These are phyloP conservation scores for Closterium sp. DNA, from an alignment of 139 green algal genomes.

Conservation along the genomic window DNA sequence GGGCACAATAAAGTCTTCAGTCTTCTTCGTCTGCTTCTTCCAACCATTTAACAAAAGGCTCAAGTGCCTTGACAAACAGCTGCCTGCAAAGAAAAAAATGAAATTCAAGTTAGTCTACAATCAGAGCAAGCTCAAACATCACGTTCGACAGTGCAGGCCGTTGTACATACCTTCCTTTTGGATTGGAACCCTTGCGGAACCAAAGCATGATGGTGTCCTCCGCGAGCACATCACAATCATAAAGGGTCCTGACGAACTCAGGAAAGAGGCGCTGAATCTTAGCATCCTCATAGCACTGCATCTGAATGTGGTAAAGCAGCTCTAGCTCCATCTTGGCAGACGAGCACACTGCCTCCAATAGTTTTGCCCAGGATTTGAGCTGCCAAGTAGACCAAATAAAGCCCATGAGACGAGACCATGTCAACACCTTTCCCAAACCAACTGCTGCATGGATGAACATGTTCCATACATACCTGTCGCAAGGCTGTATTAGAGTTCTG, in stretches of 20 bases:
- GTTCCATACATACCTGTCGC: slow-evolving; percentile 33
- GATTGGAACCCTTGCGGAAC: slow-evolving; percentile 60
- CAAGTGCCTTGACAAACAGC: slow-evolving; percentile 89
- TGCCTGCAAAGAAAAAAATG: slow-evolving; percentile 54
- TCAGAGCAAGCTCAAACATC: not conserved
- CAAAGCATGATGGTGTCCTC: slow-evolving; percentile 87
- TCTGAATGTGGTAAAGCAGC: slow-evolving; percentile 75
- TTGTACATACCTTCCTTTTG: slow-evolving; percentile 43
- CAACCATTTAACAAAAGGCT: slow-evolving; percentile 97
- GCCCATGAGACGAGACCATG: not conserved
- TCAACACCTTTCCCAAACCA: not conserved
- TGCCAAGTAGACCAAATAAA: slow-evolving; percentile 14
- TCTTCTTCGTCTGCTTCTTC: slow-evolving; percentile 86
- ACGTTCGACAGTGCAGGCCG: not conserved
- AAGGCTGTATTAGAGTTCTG: slow-evolving; percentile 71
- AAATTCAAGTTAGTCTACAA: not conserved
- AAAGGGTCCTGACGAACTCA: slow-evolving; percentile 82
- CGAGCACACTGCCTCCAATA: slow-evolving; percentile 67
- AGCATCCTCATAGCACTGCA: slow-evolving; percentile 93
- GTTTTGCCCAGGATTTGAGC: slow-evolving; percentile 77
- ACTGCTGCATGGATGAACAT: not conserved
- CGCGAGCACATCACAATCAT: slow-evolving; percentile 83
- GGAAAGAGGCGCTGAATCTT: slow-evolving; percentile 90
- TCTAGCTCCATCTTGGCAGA: slow-evolving; percentile 77
- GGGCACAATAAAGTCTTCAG: too few species aligned